These are phyloP conservation scores for Linum tenue DNA, from an alignment of 345 rosid genomes.

Conservation along the genomic window DNA sequence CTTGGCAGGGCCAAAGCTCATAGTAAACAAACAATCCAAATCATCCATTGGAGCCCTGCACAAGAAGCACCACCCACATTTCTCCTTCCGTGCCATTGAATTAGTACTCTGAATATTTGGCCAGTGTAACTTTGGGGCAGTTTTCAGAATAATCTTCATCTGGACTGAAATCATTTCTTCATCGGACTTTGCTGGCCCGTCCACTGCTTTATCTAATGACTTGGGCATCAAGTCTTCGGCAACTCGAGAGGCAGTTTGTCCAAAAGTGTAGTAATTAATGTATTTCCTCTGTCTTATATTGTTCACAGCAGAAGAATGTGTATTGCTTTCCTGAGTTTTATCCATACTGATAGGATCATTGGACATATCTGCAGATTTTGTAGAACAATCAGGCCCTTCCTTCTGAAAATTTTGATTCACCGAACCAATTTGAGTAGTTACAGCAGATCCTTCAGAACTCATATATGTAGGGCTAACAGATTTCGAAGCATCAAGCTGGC, in stretches of 20 bases:
- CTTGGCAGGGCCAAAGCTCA: slow-evolving; percentile 34
- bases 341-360: slow-evolving; percentile 24
- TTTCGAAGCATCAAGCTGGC: slow-evolving; percentile 17
- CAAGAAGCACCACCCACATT: slow-evolving; percentile 92
- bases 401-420: slow-evolving; percentile 30
- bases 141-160: slow-evolving; percentile 69
- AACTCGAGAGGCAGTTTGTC: slow-evolving; percentile 53
- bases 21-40: slow-evolving; percentile 59
- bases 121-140: slow-evolving; percentile 50
- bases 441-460: slow-evolving; percentile 57
- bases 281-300: slow-evolving; percentile 33
- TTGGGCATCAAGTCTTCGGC: slow-evolving; percentile 54
- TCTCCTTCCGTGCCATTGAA: slow-evolving; percentile 49
- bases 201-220: slow-evolving; percentile 34
- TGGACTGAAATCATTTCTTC: slow-evolving; percentile 66
- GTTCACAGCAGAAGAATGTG: slow-evolving; percentile 22
- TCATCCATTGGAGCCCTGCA: slow-evolving; percentile 53
- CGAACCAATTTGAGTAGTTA: slow-evolving; percentile 42
- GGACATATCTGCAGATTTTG: slow-evolving; percentile 16
- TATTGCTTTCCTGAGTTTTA: slow-evolving; percentile 23
- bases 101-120: slow-evolving; percentile 34
- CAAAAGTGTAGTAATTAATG: slow-evolving; percentile 64
- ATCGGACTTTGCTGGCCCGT: slow-evolving; percentile 30
- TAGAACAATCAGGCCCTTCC: slow-evolving; percentile 20
- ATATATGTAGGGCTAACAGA: slow-evolving; percentile 23